phyloP scores from a whole-genome alignment of 352 stramenopile genomes.

The Phytophthora citrophthora region DNA sequence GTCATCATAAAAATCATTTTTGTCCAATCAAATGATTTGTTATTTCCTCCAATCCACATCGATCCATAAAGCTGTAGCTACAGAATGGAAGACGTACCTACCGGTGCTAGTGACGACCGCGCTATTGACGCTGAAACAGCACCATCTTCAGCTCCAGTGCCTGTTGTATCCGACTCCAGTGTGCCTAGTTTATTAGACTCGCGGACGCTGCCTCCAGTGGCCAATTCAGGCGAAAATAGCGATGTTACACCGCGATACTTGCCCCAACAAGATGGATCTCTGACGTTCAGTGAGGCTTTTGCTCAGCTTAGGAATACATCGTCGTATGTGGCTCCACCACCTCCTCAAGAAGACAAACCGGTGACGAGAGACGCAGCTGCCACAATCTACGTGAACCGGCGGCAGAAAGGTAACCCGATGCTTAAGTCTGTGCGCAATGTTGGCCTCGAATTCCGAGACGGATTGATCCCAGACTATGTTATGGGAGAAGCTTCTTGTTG shows the following conservation, averaged over 20 bases:
- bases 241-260: constrained; percentile 44
- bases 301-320: constrained; percentile 58
- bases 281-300: constrained; percentile 67
- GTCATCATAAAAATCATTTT: background rate
- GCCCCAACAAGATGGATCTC: constrained; percentile 28
- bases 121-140: background rate
- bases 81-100: constrained; percentile 21
- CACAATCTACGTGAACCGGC: constrained; percentile 75
- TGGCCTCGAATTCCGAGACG: constrained; percentile 88
- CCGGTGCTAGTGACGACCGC: background rate
- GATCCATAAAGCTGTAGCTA: too few relatives aligned
- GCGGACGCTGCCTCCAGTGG: constrained; percentile 30
- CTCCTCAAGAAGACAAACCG: constrained; percentile 6
- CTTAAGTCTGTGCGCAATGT: constrained; percentile 95
- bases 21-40: constrained; percentile 10
- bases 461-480: constrained; percentile 95
- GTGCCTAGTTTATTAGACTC: constrained; percentile 57
- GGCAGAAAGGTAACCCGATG: constrained; percentile 95
- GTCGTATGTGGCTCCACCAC: constrained; percentile 51
- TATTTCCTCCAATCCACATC: background rate
- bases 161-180: constrained; percentile 6
- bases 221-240: constrained; percentile 5
- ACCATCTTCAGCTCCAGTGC: background rate
- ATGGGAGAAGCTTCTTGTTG: constrained; percentile 85
- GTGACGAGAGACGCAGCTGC: constrained; percentile 52